Evolutionary conservation across 2,329 filamentous ascomycete genomes (phyloP).

Genomic region (Paracoccidioides brasiliensis): DNA sequence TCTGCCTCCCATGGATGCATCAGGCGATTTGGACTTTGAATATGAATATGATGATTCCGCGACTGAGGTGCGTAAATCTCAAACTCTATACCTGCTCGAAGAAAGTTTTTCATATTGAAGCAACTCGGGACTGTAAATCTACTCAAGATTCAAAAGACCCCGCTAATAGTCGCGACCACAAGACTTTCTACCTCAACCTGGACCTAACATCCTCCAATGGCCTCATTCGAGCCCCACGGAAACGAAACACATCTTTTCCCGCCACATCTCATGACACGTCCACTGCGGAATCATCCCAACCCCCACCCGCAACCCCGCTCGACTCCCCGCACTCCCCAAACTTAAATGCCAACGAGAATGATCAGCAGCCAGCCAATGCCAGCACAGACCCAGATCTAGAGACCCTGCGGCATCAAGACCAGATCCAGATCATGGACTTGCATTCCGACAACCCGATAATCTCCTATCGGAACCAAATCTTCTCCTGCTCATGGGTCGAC

Average conservation of each 20-base stretch:
- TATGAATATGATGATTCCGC: constrained; percentile 46
- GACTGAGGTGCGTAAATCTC: constrained; percentile 33
- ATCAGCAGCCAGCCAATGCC: constrained; percentile 2
- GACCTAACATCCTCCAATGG: constrained; percentile 40
- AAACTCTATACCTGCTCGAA: neutral
- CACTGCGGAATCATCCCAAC: constrained; percentile 8
- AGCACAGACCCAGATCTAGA: constrained; percentile 10
- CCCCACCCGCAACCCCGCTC: constrained; percentile 8
- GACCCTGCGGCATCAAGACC: constrained; percentile 16
- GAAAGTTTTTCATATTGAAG: neutral
- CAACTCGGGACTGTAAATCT: too few species aligned
- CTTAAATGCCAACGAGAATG: constrained; percentile 1
- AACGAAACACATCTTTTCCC: constrained; percentile 7
- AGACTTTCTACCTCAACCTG: constrained; percentile 48
- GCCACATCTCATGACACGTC: constrained; percentile 3
- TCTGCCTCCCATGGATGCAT: constrained; percentile 5
- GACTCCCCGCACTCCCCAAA: constrained; percentile 1
- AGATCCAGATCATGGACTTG: constrained; percentile 70
- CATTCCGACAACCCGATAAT: constrained; percentile 65
- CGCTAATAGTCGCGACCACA: neutral
- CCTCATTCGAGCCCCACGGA: constrained; percentile 23
- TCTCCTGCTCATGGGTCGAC: constrained; percentile 67
- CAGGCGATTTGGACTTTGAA: constrained; percentile 41
- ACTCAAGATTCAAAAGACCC: neutral
- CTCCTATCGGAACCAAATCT: constrained; percentile 65